Percentiles rank a stretch among this genome's conserved stretches.
Conservation (phyloP, 2,329 filamentous ascomycete species). For the Rhinocladiella similis region DNA sequence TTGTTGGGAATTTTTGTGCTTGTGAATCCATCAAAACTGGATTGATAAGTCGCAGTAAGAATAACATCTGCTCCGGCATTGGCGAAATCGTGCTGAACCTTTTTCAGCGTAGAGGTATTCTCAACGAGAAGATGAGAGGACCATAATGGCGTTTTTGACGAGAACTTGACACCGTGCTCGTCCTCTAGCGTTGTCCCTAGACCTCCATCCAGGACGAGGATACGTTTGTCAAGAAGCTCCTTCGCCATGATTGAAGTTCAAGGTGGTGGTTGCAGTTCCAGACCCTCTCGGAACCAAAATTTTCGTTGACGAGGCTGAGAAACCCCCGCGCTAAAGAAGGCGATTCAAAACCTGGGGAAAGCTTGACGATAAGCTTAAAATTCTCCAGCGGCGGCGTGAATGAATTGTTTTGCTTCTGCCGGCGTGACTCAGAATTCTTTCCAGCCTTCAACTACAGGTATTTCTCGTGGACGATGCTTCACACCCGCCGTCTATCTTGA, state of each 20-base stretch:
- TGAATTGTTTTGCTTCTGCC: not conserved
- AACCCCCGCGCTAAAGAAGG: not conserved
- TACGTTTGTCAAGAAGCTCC: slow-evolving; percentile 7
- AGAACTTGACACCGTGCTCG: slow-evolving; percentile 54
- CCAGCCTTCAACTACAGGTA: not conserved
- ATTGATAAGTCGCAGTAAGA: slow-evolving; percentile 68
- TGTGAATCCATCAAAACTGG: slow-evolving; percentile 58
- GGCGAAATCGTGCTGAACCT: slow-evolving; percentile 59
- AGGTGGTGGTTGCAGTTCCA: too few species aligned
- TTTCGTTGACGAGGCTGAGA: slow-evolving; percentile 2
- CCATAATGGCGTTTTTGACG: slow-evolving; percentile 61
- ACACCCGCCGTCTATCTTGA: not conserved
- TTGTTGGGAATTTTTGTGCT: slow-evolving; percentile 41
- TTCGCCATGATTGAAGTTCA: slow-evolving; percentile 4
- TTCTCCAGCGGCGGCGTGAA: not conserved
- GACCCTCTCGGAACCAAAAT: not conserved
- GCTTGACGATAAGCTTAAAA: not conserved
- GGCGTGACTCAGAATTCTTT: slow-evolving; percentile 11
- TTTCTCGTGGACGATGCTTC: slow-evolving; percentile 7
- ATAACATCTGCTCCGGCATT: slow-evolving; percentile 61
- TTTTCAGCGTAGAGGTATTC: slow-evolving; percentile 51
- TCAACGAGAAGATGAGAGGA: slow-evolving; percentile 65
- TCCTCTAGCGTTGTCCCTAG: slow-evolving; percentile 67
- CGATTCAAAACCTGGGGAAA: not conserved
- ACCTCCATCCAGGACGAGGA: slow-evolving; percentile 64